phyloP scores from a whole-genome alignment of 495 filamentous ascomycete genomes.

The Tuber magnatum region DNA sequence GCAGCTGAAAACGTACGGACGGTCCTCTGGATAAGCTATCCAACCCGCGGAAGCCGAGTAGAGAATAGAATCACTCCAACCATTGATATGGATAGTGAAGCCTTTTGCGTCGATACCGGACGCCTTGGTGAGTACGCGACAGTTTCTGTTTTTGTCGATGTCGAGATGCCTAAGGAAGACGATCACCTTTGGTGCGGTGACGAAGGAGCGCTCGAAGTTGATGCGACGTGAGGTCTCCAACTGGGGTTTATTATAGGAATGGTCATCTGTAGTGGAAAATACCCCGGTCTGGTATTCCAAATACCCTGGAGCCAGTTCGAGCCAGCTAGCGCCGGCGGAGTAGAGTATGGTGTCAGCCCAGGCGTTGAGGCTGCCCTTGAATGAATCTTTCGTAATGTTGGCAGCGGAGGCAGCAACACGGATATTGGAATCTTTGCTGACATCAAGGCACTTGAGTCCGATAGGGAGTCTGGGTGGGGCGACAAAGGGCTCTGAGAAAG shows the following conservation, averaged over 20 bases:
- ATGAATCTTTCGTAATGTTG: background rate
- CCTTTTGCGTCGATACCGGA: constrained; percentile 10
- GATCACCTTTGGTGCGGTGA: constrained; percentile 23
- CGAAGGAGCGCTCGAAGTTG: constrained; percentile 6
- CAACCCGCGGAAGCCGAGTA: constrained; percentile 9
- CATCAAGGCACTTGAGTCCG: background rate
- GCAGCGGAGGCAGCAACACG: background rate
- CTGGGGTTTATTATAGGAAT: background rate
- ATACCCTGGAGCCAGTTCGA: constrained; percentile 16
- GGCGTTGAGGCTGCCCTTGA: background rate
- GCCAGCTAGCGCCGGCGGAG: constrained; percentile 15
- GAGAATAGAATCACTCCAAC: background rate
- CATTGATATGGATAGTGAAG: constrained; percentile 19
- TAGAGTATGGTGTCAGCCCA: constrained; percentile 8
- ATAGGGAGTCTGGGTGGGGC: background rate
- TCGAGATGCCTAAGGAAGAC: constrained; percentile 22
- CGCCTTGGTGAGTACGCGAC: constrained; percentile 15
- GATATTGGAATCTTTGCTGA: background rate
- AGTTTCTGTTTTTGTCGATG: constrained; percentile 12
- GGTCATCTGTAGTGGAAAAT: constrained; percentile 20
- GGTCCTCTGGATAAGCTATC: constrained; percentile 23
- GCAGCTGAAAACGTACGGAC: constrained; percentile 20
- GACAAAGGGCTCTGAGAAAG: background rate
- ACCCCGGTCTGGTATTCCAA: constrained; percentile 17
- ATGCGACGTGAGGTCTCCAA: background rate